These are phyloP conservation scores for Metarhizium sp. DNA, from an alignment of 2,329 filamentous ascomycete species.

Conservation along the genomic window DNA sequence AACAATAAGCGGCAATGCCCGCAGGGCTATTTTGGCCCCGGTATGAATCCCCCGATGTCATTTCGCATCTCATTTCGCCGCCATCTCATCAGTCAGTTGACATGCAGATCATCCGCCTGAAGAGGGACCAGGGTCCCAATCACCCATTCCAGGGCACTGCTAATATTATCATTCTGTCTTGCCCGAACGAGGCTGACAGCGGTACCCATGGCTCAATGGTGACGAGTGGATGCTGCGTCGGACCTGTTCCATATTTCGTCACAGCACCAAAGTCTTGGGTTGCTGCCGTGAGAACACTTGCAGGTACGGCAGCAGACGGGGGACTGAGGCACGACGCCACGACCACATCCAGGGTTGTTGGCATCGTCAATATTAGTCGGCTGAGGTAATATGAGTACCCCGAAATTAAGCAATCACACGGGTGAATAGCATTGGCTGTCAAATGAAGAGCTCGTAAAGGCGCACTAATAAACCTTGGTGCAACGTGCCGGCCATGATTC, in stretches of 20 bases:
- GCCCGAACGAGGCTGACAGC: not conserved
- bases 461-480: not conserved
- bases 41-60: constrained; percentile 4
- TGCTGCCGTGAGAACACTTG: not conserved
- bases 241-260: not conserved
- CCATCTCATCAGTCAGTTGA: constrained; percentile 4
- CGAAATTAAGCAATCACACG: not conserved
- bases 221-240: constrained; percentile 1
- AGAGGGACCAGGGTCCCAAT: not conserved
- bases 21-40: not conserved
- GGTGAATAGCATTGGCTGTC: not conserved
- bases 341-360: not conserved
- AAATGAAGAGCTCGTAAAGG: not conserved
- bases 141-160: not conserved
- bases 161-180: not conserved
- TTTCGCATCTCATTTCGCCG: constrained; percentile 11
- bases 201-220: not conserved
- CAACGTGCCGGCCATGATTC: not conserved
- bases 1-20: not conserved
- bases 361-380: not conserved
- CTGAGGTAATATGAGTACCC: constrained; percentile 2
- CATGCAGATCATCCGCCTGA: constrained; percentile 6
- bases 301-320: not conserved
- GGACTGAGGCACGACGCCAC: not conserved
- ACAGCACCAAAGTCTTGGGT: not conserved